phyloP scores from a whole-genome alignment of 139 green algal species.

The Closterium sp. region DNA sequence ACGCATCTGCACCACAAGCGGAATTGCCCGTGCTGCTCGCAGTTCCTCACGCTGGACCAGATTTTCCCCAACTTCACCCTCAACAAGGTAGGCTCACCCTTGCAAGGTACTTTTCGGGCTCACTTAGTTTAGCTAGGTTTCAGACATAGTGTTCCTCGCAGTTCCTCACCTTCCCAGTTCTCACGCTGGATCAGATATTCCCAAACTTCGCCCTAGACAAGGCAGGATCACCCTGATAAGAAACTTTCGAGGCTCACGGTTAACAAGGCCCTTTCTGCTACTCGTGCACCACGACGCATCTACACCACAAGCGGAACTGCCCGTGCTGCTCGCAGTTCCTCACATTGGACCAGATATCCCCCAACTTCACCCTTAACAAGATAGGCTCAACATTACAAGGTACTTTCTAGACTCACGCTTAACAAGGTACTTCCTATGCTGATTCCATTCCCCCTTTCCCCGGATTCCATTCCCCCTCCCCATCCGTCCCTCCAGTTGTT shows the following conservation, averaged over 20 bases:
- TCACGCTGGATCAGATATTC: too few species aligned
- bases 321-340: slow-evolving; percentile 32
- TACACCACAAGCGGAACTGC: slow-evolving; percentile 47
- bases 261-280: too few species aligned
- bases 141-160: background rate
- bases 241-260: too few species aligned
- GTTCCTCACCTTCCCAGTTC: too few species aligned
- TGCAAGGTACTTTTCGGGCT: background rate
- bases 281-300: slow-evolving; percentile 50
- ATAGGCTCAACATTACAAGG: too few species aligned
- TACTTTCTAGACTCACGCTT: background rate
- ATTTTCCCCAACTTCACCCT: slow-evolving; percentile 51
- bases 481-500: background rate
- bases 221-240: too few species aligned
- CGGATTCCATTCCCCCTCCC: background rate
- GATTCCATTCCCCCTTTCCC: background rate
- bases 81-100: slow-evolving; percentile 31
- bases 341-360: slow-evolving; percentile 36
- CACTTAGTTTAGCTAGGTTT: background rate
- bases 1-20: slow-evolving; percentile 44
- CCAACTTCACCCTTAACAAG: slow-evolving; percentile 51
- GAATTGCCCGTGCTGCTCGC: slow-evolving; percentile 49
- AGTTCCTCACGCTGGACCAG: slow-evolving; percentile 45
- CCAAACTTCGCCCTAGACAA: too few species aligned
- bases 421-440: too few species aligned